A percentile compares a stretch with the other conserved stretches of the same genome.
phyloP scores from a whole-genome alignment of 2,329 filamentous ascomycete species.

The Zalaria obscura region DNA sequence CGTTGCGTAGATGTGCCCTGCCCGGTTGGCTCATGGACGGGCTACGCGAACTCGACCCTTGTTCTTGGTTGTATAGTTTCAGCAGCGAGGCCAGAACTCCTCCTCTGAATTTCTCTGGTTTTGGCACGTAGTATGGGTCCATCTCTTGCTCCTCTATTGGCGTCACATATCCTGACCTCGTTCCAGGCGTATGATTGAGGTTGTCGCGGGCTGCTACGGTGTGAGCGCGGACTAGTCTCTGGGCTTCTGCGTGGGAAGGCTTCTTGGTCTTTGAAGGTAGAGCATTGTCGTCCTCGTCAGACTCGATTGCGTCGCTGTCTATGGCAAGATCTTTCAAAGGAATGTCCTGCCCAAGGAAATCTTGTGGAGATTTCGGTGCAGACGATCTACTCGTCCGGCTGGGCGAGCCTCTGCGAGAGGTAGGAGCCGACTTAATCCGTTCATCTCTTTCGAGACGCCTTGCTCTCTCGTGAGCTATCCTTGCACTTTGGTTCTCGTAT shows the following conservation, averaged over 20 bases:
- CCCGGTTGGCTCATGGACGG: constrained; percentile 5
- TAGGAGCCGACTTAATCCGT: constrained; percentile 13
- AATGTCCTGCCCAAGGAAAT: constrained; percentile 11
- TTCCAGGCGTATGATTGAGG: constrained; percentile 11
- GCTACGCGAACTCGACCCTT: constrained; percentile 1
- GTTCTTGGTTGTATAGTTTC: constrained; percentile 45
- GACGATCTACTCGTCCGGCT: constrained; percentile 2
- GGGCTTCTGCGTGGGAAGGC: constrained; percentile 24
- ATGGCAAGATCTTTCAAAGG: constrained; percentile 11
- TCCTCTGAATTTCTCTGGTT: constrained; percentile 54
- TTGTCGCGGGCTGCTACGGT: constrained; percentile 13
- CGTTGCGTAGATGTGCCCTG: constrained; percentile 4
- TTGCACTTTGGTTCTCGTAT: constrained; percentile 9
- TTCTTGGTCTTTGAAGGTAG: constrained; percentile 1
- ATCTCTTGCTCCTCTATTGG: constrained; percentile 36
- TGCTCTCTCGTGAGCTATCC: constrained; percentile 19
- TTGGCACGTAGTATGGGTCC: constrained; percentile 47
- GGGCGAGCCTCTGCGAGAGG: constrained; percentile 16
- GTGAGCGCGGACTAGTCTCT: constrained; percentile 27
- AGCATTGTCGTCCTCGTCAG: constrained; percentile 16
- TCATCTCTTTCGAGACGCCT: constrained; percentile 18
- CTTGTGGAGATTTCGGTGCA: background rate
- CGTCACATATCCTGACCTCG: constrained; percentile 33
- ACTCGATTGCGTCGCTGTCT: constrained; percentile 9
- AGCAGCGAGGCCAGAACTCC: constrained; percentile 61